Evolutionary conservation across 2,329 filamentous ascomycete genomes (phyloP), one percentile per base, ranked within the genome.

Genomic region (Trichoderma sp.): DNA sequence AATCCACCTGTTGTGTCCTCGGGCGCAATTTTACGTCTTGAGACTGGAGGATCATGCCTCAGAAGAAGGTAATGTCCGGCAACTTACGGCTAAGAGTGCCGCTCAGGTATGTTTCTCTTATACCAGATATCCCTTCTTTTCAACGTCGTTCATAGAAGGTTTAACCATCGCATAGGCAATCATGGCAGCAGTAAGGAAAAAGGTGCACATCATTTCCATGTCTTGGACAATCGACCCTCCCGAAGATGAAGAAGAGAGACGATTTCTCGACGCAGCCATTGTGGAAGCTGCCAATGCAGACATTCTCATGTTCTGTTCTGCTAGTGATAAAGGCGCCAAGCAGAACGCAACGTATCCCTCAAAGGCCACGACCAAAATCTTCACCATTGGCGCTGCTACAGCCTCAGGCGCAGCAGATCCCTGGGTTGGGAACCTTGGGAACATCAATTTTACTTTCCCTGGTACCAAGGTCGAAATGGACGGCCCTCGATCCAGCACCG

Each of bases 241-340:
- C 8, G 71, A 72, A 34, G 71, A 72, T 17, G 71, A 72, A n/a
- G 71, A 72, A 36, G 73, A 73, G 62, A 72, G 68, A 55, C n/a
- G 71, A 74, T 11, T 53, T 5, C 77, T 82, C 1, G 73, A 78
- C 9, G 34, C 68, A 0, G 80, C 80, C 13, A 76, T 82, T 30
- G 53, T 58, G 0, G 59, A 74, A 1, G 73, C 75, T 28, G 55
- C 72, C 17, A 74, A 73, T 2, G 80, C 80, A 0, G 70, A 76
- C 7, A 82, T 83, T 6, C 75, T 83, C 55, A 78, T 83, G 73
- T 83, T 83, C 72, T 83, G 81, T 74, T 77, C 82, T 0, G 77
- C 80, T 0, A 77, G 71, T 6, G 81, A 83, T 71, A 75, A 79
- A 57, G 79, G 76, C 1, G 62, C 73, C 20, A 71, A 73, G 64